These are phyloP conservation scores for Coemansia sp. DNA, from an alignment of 192 early-diverging fungal species.

Conservation along the genomic window DNA sequence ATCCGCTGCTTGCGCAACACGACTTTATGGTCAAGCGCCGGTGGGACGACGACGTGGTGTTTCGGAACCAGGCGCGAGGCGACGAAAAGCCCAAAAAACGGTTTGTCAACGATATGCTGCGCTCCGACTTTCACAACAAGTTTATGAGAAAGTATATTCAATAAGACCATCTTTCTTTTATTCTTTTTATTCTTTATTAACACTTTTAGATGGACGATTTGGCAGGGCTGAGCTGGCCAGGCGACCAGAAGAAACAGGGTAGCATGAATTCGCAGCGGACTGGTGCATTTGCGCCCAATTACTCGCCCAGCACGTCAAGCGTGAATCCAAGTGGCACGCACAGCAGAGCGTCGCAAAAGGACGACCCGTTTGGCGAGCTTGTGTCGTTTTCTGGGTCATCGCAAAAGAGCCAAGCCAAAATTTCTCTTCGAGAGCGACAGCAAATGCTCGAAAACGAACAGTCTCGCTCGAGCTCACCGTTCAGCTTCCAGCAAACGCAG, in stretches of 20 bases:
- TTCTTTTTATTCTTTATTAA: slow-evolving; percentile 8
- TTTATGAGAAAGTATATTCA: slow-evolving; percentile 92
- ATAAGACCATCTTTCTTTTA: slow-evolving; percentile 26
- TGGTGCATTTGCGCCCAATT: slow-evolving; percentile 28
- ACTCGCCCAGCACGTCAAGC: slow-evolving; percentile 30
- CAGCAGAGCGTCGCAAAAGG: slow-evolving; percentile 11
- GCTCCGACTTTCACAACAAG: slow-evolving; percentile 94
- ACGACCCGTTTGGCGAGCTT: slow-evolving; percentile 53
- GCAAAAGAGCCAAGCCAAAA: slow-evolving; percentile 25
- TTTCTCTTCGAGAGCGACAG: slow-evolving; percentile 51
- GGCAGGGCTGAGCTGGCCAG: slow-evolving; percentile 31
- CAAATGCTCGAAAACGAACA: slow-evolving; percentile 35
- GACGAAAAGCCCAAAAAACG: slow-evolving; percentile 87
- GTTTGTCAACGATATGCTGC: slow-evolving; percentile 95
- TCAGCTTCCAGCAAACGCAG: slow-evolving; percentile 15
- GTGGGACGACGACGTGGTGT: slow-evolving; percentile 99
- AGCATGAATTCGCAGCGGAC: background rate
- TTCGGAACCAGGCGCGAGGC: slow-evolving; percentile 92
- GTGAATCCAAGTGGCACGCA: slow-evolving; percentile 2
- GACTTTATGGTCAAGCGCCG: slow-evolving; percentile 85
- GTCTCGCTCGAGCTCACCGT: slow-evolving; percentile 30
- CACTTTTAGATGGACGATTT: slow-evolving; percentile 39
- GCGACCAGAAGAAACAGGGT: slow-evolving; percentile 5
- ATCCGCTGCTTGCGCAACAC: slow-evolving; percentile 74
- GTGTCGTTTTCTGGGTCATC: slow-evolving; percentile 39